Evolutionary conservation across 2,329 filamentous ascomycete species (phyloP).

Genomic region (Xylaria sp.): DNA sequence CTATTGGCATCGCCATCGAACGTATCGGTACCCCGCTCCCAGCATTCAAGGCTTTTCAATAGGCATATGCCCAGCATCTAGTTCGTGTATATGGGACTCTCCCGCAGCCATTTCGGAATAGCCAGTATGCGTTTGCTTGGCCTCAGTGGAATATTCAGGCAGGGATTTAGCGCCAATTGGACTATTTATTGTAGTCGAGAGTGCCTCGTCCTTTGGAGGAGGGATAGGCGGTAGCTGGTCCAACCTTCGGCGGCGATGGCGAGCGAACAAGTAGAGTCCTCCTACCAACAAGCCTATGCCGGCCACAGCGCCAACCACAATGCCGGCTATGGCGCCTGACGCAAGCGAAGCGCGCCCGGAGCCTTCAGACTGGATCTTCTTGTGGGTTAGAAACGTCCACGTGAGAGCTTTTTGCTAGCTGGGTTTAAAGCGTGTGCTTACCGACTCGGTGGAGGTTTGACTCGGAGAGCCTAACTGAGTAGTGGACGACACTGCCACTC

Average conservation of each 20-base stretch:
- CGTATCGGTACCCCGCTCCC: not conserved
- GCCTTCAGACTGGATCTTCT: conserved; percentile 7
- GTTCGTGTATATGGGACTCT: conserved; percentile 17
- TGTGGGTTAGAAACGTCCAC: conserved; percentile 4
- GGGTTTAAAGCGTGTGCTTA: conserved; percentile 8
- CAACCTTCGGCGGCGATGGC: conserved; percentile 23
- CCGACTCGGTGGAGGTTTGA: conserved; percentile 8
- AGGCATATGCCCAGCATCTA: conserved; percentile 19
- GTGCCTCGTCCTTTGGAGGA: conserved; percentile 19
- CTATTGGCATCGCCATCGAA: not conserved
- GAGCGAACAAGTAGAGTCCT: conserved; percentile 32
- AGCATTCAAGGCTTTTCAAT: conserved; percentile 16
- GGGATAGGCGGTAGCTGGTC: conserved; percentile 3
- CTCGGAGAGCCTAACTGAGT: not conserved
- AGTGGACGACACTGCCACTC: conserved; percentile 30
- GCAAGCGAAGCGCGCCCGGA: conserved; percentile 25
- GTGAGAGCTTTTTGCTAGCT: not conserved
- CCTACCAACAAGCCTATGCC: conserved; percentile 19
- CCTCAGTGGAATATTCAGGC: not conserved
- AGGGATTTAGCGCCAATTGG: not conserved
- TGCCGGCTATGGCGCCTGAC: conserved; percentile 39
- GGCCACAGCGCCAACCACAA: conserved; percentile 37
- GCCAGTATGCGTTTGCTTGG: not conserved
- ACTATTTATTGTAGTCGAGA: not conserved
- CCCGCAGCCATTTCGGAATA: conserved; percentile 19